phyloP scores from a whole-genome alignment of 805 yeast genomes.

The Saccharomyces eubayanus region DNA sequence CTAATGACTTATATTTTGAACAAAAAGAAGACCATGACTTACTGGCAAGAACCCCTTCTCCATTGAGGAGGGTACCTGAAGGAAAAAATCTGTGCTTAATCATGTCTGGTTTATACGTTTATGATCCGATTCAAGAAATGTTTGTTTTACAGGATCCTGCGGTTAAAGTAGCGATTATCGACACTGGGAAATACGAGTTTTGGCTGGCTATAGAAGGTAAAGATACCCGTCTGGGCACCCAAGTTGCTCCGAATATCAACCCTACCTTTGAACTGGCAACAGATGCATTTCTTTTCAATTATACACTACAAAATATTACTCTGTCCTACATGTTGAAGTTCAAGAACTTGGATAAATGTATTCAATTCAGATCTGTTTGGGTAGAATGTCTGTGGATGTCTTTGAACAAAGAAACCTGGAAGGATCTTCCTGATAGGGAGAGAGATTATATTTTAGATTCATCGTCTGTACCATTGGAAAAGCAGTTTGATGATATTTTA shows the following conservation, averaged over 20 bases:
- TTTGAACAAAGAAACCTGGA: conserved; percentile 45
- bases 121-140: conserved; percentile 41
- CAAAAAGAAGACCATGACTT: neutral
- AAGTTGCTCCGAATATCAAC: conserved; percentile 43
- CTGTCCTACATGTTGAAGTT: conserved; percentile 62
- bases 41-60: conserved; percentile 1
- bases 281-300: conserved; percentile 56
- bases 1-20: conserved; percentile 9
- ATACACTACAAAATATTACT: conserved; percentile 34
- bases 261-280: conserved; percentile 55
- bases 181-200: conserved; percentile 43
- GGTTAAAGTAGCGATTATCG: conserved; percentile 35
- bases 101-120: conserved; percentile 44
- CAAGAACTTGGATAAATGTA: conserved; percentile 32
- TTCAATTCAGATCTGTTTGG: conserved; percentile 44
- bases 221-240: conserved; percentile 32
- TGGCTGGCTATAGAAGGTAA: conserved; percentile 40
- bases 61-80: conserved; percentile 10
- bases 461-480: conserved; percentile 33
- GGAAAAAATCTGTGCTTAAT: conserved; percentile 8
- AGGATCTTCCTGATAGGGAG: conserved; percentile 35
- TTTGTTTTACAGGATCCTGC: conserved; percentile 38
- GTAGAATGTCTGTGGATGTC: conserved; percentile 55
- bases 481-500: conserved; percentile 30
- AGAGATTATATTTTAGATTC: conserved; percentile 51